These are phyloP conservation scores for Berberis vulgaris DNA, from an alignment of 164 flowering plant genomes.

Conservation along the genomic window DNA sequence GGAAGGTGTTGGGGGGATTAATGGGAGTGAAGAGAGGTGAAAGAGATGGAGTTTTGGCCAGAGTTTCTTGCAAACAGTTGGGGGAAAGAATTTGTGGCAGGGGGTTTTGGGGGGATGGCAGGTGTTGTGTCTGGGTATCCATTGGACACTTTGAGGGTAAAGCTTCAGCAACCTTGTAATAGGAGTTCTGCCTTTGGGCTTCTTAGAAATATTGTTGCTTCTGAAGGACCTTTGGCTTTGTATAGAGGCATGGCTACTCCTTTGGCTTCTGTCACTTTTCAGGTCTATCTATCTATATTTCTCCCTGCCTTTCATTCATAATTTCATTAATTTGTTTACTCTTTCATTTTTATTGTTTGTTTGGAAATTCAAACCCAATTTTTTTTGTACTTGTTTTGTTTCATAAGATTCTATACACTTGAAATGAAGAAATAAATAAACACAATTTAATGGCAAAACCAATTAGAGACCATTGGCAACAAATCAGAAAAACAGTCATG, in stretches of 20 bases:
- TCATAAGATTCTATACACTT: no score
- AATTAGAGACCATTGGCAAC: no score
- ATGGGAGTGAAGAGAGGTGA: constrained; percentile 13
- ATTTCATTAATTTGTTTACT: no score
- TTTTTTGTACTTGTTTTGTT: no score
- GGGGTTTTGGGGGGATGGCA: constrained; percentile 79
- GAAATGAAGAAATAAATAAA: no score
- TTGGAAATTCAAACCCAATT: no score
- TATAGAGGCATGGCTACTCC: constrained; percentile 94
- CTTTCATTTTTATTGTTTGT: no score
- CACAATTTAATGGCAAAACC: no score
- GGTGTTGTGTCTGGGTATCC: constrained; percentile 84
- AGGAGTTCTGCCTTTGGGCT: constrained; percentile 49
- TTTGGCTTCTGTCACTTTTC: constrained; percentile 74
- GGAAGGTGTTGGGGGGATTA: neutral
- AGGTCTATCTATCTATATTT: constrained; percentile 32
- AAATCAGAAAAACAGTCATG: no score
- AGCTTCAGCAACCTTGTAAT: constrained; percentile 47
- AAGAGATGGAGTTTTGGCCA: constrained; percentile 81
- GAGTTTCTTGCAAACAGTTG: constrained; percentile 77
- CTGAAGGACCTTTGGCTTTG: constrained; percentile 56
- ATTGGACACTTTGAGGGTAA: constrained; percentile 63
- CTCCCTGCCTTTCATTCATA: neutral
- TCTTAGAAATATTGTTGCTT: constrained; percentile 34
- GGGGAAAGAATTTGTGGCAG: constrained; percentile 90